Evolutionary conservation across 495 filamentous ascomycete species (phyloP), one percentile per base, ranked within the genome.

Genomic region (Trypethelium eluteriae): DNA sequence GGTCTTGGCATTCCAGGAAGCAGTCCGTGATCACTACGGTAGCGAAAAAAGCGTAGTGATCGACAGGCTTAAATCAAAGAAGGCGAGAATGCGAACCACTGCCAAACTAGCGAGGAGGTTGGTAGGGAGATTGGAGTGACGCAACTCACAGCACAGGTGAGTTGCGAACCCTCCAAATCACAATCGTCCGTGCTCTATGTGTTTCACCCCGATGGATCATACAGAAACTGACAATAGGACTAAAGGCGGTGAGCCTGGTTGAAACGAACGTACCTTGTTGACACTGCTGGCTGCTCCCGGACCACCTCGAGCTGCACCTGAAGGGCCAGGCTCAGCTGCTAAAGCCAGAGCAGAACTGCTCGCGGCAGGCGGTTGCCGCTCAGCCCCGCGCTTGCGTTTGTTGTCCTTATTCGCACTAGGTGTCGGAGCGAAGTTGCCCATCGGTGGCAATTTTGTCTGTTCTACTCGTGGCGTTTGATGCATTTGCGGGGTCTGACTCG

Each of bases 361-460:
- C 25, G 34, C 64, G n/a, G 38, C 64, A 46, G 66, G 12, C 25
- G 35, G 67, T 64, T 70, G 71, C 32, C 73, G 64, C 5, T 74
- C 79, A 9, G 6, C 53, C 38, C 80, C 82, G 16, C 88, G 81
- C 65, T 88, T 86, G 74, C 96, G 93, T 78, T 96, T 96, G 76
- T 77, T 90, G 47, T 91, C 87, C 70, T 96, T 91, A 53, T 81
- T 87, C 12, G 86, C 86, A 69, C 91, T 93, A 46, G 89, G 84
- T 10, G 90, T 89, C 3, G 89, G 89, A 12, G 90, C 86, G 75
- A 99, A 99, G 68, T 96, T 94, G 53, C 95, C 95, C 44, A 99
- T 86, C 39, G 93, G 93, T 41, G 95, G 95, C 83, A 71, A 79
- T 79, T 70, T 82, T 77, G 44, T 80, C 39, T 71, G 67, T 61